Evolutionary conservation across 805 yeast genomes (phyloP), one percentile per base, ranked within the genome.

Genomic region (Wickerhamomyces silvicola): DNA sequence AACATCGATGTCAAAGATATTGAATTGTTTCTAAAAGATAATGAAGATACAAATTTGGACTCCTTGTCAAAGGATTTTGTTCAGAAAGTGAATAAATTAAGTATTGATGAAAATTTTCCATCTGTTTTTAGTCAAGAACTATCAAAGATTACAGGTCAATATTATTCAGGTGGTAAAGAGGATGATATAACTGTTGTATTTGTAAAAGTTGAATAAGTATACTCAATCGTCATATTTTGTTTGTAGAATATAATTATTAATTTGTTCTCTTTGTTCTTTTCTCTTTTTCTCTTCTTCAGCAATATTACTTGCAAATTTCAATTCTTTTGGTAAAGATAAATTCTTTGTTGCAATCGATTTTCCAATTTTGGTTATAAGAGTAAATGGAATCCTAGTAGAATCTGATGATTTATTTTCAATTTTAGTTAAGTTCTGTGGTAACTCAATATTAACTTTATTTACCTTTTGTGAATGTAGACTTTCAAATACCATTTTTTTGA

Each of bases 101-200:
- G 94, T 36, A 67, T 73, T 41, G 90, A 90, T 55, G 72, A 80
- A 10, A 63, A 72, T 35, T 82, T 70, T 51, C 86, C 88, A 13
- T 78, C 94, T 39, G 94, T 90, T 0, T 90, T 90, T 59, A 81
- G 95, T 7, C 87, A 81, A 56, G 84, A 80, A 49, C 64, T 82
- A 35, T 66, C 79, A 9, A 65, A 74, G 43, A 53, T 80, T 31
- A 73, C 85, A 2, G 81, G 81, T 4, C 81, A 77, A 48, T 63
- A 67, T 26, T 82, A 83, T 50, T 65, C 75, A 37, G 97, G 98
- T 21, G 98, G 98, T 10, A 90, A 90, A 60, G 94, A 87, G 28
- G 98, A 90, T 59, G 98, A 90, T 57, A 81, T 92, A 23, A 86
- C 97, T 1, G 74, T 81, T 12, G 81, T 88, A 2, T 68, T 84